Percentiles rank a stretch among this genome's conserved stretches.
phyloP scores from a whole-genome alignment of 129 eudicot genomes.

The Silybum marianum region DNA sequence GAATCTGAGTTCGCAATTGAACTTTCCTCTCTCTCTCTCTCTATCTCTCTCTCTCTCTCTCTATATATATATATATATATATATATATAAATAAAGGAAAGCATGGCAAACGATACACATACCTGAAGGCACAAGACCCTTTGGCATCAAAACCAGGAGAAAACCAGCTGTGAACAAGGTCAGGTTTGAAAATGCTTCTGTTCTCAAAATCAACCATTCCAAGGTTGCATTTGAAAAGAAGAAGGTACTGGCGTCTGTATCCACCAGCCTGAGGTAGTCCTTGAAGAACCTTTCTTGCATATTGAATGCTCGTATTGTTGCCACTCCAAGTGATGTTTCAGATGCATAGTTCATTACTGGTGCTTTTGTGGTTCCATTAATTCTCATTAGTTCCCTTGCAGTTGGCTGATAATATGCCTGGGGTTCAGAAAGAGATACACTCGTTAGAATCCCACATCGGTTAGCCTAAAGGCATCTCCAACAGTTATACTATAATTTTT shows the following conservation, averaged over 20 bases:
- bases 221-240: constrained; percentile 63
- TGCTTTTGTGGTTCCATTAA: constrained; percentile 88
- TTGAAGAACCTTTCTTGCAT: constrained; percentile 61
- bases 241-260: constrained; percentile 75
- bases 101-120: neutral
- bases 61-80: too few relatives aligned
- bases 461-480: too few relatives aligned
- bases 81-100: too few relatives aligned
- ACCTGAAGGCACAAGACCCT: constrained; percentile 68
- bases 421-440: neutral
- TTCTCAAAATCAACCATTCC: constrained; percentile 79
- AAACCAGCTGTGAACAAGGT: constrained; percentile 64
- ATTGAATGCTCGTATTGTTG: constrained; percentile 75
- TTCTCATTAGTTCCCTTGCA: constrained; percentile 80
- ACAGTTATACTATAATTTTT: too few relatives aligned
- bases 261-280: constrained; percentile 60
- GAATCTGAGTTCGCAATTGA: too few relatives aligned
- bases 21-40: too few relatives aligned
- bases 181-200: constrained; percentile 60
- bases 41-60: too few relatives aligned
- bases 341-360: constrained; percentile 79
- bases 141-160: constrained; percentile 58
- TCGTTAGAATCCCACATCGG: neutral
- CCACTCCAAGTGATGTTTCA: constrained; percentile 82
- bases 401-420: constrained; percentile 71